A percentile compares a stretch with the other conserved stretches of the same genome.
These are phyloP conservation scores for Hygrocybe coccinea DNA, from an alignment of 768 basidiomycete species.

Conservation along the genomic window DNA sequence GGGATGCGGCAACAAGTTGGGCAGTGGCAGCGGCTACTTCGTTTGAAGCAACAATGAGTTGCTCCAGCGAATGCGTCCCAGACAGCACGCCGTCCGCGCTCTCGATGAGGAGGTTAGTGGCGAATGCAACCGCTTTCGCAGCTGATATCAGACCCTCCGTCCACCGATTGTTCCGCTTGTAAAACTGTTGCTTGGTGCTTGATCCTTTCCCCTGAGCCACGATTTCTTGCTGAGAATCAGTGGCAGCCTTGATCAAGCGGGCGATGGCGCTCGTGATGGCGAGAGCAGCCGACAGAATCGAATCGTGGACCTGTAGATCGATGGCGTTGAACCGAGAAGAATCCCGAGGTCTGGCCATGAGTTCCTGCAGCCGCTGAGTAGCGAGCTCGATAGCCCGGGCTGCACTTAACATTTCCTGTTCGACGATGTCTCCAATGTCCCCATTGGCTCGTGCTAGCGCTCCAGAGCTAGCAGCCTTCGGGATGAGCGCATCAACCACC, in stretches of 20 bases:
- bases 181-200: slow-evolving; percentile 91
- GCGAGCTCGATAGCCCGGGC: slow-evolving; percentile 91
- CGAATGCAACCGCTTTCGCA: slow-evolving; percentile 95
- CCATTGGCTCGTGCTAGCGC: slow-evolving; percentile 75
- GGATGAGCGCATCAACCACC: slow-evolving; percentile 77
- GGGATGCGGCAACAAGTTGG: slow-evolving; percentile 95
- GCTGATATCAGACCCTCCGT: slow-evolving; percentile 98
- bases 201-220: slow-evolving; percentile 93
- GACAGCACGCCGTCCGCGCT: slow-evolving; percentile 96
- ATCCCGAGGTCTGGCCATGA: slow-evolving; percentile 89
- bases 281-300: slow-evolving; percentile 88
- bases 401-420: slow-evolving; percentile 92
- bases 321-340: slow-evolving; percentile 82
- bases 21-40: slow-evolving; percentile 97
- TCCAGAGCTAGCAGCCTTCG: slow-evolving; percentile 71
- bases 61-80: slow-evolving; percentile 94
- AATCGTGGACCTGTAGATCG: slow-evolving; percentile 96
- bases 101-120: slow-evolving; percentile 92
- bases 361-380: slow-evolving; percentile 81
- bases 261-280: slow-evolving; percentile 95
- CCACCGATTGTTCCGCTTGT: slow-evolving; percentile 99
- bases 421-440: slow-evolving; percentile 92
- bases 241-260: slow-evolving; percentile 91
- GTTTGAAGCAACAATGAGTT: slow-evolving; percentile 99
- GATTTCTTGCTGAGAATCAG: slow-evolving; percentile 97